Evolutionary conservation across 2,329 filamentous ascomycete genomes (phyloP), one percentile per base, ranked within the genome.

Genomic region (Coniochaeta prunicola): DNA sequence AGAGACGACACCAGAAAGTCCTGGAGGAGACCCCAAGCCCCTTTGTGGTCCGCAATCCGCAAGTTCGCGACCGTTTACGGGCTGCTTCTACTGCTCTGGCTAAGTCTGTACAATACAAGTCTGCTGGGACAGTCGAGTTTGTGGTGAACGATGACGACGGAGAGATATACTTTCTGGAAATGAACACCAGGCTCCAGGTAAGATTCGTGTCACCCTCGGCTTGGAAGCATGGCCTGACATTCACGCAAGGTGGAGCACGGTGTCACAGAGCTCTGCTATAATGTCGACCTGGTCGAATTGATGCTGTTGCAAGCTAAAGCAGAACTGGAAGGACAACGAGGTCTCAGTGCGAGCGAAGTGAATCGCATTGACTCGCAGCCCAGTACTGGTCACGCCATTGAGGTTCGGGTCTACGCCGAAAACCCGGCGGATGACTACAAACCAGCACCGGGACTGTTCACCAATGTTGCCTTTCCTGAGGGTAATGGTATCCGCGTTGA

Each of bases 171-270:
- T 63, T 59, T 58, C 60, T 63, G 26, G 62, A 63, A 50, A 56
- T 63, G 42, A 63, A 63, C 56, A 59, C 62, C 5, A 57, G 62
- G 2, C 59, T 63, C 9, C 36, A 53, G 28, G 48, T 53, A 36
- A n/a, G n/a, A n/a, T n/a, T n/a, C n/a, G n/a, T n/a, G n/a, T n/a
- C n/a, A n/a, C n/a, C n/a, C n/a, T n/a, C n/a, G n/a, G n/a, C n/a
- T n/a, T n/a, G n/a, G n/a, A n/a, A n/a, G n/a, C n/a, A n/a, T n/a
- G n/a, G n/a, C n/a, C n/a, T n/a, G n/a, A n/a, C n/a, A n/a, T n/a
- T n/a, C n/a, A n/a, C n/a, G n/a, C n/a, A n/a, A 92, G 64, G 89
- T 92, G 26, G 89, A 92, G 68, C 89, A 92, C 63, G 88, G 88
- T 0, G 86, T 91, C 8, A 92, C 90, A 0, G 89, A 92, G 69